Percentiles rank a stretch among this genome's conserved stretches.
Evolutionary conservation across 2,329 filamentous ascomycete genomes (phyloP).

Genomic region (Fusarium siculi): DNA sequence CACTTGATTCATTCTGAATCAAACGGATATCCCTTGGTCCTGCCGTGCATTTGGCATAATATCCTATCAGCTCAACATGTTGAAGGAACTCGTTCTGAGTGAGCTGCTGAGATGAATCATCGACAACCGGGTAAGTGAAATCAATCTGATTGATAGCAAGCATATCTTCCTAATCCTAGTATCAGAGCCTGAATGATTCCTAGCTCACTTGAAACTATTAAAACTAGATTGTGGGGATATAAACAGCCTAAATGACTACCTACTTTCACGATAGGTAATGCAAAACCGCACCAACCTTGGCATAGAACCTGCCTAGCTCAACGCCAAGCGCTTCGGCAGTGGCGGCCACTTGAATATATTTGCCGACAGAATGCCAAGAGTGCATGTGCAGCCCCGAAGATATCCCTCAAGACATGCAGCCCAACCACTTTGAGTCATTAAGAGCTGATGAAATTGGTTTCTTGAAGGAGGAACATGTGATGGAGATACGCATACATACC

Average conservation of each 20-base stretch:
- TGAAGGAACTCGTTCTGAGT: neutral
- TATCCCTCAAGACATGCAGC: neutral
- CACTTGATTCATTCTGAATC: neutral
- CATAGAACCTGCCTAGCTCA: rapidly evolving
- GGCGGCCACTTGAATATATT: neutral
- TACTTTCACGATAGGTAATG: rapidly evolving
- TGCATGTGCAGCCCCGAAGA: neutral
- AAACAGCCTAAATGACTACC: neutral
- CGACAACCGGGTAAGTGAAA: neutral
- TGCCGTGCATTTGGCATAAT: neutral
- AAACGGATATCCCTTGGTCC: neutral
- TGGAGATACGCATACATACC: neutral
- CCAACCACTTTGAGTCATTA: neutral
- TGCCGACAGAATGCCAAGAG: neutral
- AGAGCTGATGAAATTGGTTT: neutral
- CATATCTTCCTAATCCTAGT: rapidly evolving
- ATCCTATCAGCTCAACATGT: neutral
- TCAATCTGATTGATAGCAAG: neutral
- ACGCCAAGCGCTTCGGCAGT: neutral
- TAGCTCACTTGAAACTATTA: neutral
- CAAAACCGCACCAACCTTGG: rapidly evolving
- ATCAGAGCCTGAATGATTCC: rapidly evolving
- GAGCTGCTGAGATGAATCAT: neutral
- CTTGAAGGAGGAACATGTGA: neutral
- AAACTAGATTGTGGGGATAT: rapidly evolving